Evolutionary conservation across 2,329 filamentous ascomycete genomes (phyloP), one percentile per base, ranked within the genome.

Genomic region (Diplodia seriata): DNA sequence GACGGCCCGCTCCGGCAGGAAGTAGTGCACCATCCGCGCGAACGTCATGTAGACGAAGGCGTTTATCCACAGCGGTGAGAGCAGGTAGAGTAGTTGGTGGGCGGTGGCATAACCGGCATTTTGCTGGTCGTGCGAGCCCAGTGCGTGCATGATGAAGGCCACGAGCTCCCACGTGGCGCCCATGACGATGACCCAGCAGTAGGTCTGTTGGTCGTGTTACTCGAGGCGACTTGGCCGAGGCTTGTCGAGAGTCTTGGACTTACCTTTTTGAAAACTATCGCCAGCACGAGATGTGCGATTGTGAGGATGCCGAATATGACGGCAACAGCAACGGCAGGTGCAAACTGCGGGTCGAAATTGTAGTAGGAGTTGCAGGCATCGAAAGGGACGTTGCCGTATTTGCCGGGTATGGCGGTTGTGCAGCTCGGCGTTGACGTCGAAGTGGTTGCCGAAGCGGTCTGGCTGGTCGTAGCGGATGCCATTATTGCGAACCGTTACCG

Each of bases 161-260:
- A 73, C 71, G n/a, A 78, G 72, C 71, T 85, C 82, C 81, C 82
- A 84, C 0, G 71, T 31, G 3, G 72, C 71, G 9, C 79, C 82
- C 75, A 84, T 80, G 51, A 83, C 77, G 11, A 85, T 77, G 3
- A 83, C 79, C 80, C 78, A 82, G 49, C 75, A 79, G 69, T 82
- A 81, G 18, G 69, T 69, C 68, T 82, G n/a, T 9, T 23, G 11
- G 1, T 1, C 6, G 26, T 38, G 65, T 57, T 67, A 53, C 18
- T 50, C 40, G 15, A 20, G 8, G 2, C 9, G 3, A 2, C 56
- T 31, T 26, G 54, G 53, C 26, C 0, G 12, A n/a, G n/a, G 53
- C 33, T 43, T 38, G 65, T 9, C 26, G 26, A 4, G 26, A 26
- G 26, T 26, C 14, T 29, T 1, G 7, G 33, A 50, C 53, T 18